Evolutionary conservation across 192 early-diverging fungal genomes (phyloP).

Genomic region (Backusella liffmaniae): DNA sequence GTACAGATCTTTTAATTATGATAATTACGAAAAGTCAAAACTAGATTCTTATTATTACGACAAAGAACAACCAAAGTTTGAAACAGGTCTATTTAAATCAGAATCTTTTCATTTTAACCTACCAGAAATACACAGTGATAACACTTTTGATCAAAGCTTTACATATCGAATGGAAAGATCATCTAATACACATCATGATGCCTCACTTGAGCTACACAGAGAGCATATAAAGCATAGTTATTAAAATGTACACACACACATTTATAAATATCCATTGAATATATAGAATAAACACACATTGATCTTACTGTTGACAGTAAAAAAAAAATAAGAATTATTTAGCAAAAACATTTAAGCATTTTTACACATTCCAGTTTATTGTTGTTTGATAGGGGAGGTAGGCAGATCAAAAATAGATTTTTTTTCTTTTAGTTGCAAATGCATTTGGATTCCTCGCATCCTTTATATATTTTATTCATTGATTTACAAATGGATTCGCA

Average conservation of each 20-base stretch:
- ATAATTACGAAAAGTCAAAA: slow-evolving; percentile 6
- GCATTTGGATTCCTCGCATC: slow-evolving; percentile 4
- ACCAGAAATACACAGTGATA: not conserved
- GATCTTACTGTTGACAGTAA: slow-evolving; percentile 5
- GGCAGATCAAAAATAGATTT: not conserved
- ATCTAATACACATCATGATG: not conserved
- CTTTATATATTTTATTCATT: not conserved
- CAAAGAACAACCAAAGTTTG: slow-evolving; percentile 4
- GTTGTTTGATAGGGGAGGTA: not conserved
- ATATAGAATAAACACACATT: not conserved
- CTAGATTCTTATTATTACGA: slow-evolving; percentile 3
- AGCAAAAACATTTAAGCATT: not conserved
- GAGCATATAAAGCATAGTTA: not conserved
- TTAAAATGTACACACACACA: not conserved
- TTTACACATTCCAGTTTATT: slow-evolving; percentile 1
- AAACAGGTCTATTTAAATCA: not conserved
- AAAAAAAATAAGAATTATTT: not conserved
- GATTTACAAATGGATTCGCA: slow-evolving; percentile 10
- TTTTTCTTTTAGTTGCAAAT: slow-evolving; percentile 6
- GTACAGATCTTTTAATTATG: not conserved
- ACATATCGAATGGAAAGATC: not conserved
- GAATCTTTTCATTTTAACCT: slow-evolving; percentile 9
- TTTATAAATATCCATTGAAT: not conserved
- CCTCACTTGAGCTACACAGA: not conserved
- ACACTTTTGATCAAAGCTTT: not conserved